These are phyloP conservation scores for Euphorbia corollata DNA, from an alignment of 441 rosid genomes.

Conservation along the genomic window DNA sequence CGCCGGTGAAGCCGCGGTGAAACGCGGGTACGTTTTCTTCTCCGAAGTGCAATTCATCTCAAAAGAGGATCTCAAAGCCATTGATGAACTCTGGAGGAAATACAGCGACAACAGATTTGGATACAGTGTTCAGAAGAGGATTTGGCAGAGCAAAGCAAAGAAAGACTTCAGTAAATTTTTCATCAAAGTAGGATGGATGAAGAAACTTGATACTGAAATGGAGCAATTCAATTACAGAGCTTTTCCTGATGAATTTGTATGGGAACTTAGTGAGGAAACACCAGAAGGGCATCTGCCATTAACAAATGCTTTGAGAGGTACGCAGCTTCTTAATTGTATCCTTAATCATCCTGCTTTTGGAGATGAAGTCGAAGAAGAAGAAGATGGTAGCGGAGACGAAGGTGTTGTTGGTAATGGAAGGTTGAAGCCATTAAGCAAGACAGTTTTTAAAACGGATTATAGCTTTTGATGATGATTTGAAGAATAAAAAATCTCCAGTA, in stretches of 20 bases:
- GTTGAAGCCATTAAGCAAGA: slow-evolving; percentile 28
- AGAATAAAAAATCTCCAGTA: not conserved
- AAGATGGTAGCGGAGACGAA: slow-evolving; percentile 15
- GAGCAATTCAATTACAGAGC: slow-evolving; percentile 77
- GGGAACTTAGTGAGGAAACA: slow-evolving; percentile 71
- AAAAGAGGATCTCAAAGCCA: slow-evolving; percentile 44
- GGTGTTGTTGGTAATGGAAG: slow-evolving; percentile 13
- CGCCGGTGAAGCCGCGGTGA: slow-evolving; percentile 62
- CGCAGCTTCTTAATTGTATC: slow-evolving; percentile 52
- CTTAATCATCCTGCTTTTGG: slow-evolving; percentile 77
- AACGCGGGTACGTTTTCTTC: slow-evolving; percentile 87
- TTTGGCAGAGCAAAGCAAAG: slow-evolving; percentile 44
- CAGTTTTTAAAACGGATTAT: slow-evolving; percentile 49
- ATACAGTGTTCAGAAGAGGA: slow-evolving; percentile 65
- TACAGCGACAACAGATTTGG: slow-evolving; percentile 64
- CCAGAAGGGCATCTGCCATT: slow-evolving; percentile 82
- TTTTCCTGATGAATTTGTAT: slow-evolving; percentile 65
- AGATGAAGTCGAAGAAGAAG: slow-evolving; percentile 29
- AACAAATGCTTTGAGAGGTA: slow-evolving; percentile 87
- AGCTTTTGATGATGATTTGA: slow-evolving; percentile 35
- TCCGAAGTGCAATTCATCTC: slow-evolving; percentile 76
- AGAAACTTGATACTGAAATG: slow-evolving; percentile 75
- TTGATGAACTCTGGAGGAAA: slow-evolving; percentile 62
- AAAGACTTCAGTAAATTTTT: slow-evolving; percentile 70
- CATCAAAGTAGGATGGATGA: slow-evolving; percentile 83